A percentile compares a stretch with the other conserved stretches of the same genome.
Conservation (phyloP, 202 grass and related monocot genomes). For the Carex arenaria region DNA sequence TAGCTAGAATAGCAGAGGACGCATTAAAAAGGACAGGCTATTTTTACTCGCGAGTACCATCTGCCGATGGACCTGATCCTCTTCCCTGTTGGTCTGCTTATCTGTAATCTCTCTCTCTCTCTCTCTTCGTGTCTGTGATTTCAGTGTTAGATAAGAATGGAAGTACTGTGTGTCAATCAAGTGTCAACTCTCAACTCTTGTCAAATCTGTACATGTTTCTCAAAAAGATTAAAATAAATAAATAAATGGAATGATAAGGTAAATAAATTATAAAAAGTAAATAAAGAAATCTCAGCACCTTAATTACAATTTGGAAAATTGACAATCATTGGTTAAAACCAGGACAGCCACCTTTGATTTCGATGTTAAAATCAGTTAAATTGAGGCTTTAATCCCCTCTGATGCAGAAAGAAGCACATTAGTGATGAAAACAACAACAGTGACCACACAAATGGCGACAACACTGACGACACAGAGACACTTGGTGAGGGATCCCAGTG, state of each 20-base stretch:
- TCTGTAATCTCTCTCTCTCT: constrained; percentile 31
- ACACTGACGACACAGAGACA: constrained; percentile 33
- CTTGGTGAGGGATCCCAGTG: constrained; percentile 41
- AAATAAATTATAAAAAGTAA: not conserved
- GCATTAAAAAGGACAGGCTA: constrained; percentile 69
- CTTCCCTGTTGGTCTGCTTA: constrained; percentile 39
- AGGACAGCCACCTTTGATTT: not conserved
- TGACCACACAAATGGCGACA: constrained; percentile 42
- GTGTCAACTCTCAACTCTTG: not conserved
- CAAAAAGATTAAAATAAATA: not conserved
- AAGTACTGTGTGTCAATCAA: not conserved
- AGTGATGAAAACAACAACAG: constrained; percentile 11
- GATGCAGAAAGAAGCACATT: constrained; percentile 17
- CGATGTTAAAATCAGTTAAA: not conserved
- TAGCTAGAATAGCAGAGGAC: constrained; percentile 61
- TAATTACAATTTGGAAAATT: not conserved
- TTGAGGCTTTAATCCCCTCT: not conserved
- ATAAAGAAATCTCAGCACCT: not conserved
- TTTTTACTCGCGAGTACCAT: constrained; percentile 64
- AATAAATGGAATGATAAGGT: not conserved
- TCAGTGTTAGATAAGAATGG: not conserved
- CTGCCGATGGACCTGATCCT: constrained; percentile 33
- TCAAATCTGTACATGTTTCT: not conserved
- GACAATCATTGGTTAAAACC: not conserved
- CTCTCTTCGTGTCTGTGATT: not conserved